These are phyloP conservation scores for Clonostachys sp. DNA, from an alignment of 2,329 filamentous ascomycete species.

Conservation along the genomic window DNA sequence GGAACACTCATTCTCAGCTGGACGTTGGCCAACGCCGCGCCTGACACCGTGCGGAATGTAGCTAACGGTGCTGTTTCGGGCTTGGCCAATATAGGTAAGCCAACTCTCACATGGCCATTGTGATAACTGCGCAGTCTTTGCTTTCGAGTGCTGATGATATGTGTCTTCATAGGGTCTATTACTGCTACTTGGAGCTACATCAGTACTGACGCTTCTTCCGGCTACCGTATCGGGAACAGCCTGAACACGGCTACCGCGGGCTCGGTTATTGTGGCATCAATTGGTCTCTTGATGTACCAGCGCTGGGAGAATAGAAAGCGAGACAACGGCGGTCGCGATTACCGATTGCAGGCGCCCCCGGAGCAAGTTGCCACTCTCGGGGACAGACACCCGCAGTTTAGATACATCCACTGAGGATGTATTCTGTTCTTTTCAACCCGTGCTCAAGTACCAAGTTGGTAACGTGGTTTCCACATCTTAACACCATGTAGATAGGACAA, in stretches of 20 bases:
- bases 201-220: conserved; percentile 15
- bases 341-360: conserved; percentile 9
- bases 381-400: conserved; percentile 14
- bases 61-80: conserved; percentile 16
- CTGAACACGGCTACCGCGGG: conserved; percentile 15
- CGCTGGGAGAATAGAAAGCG: conserved; percentile 17
- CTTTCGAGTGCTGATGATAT: too few relatives aligned
- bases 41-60: conserved; percentile 16
- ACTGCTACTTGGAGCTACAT: conserved; percentile 18
- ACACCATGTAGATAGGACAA: too few relatives aligned
- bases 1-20: conserved; percentile 14
- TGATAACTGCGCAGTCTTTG: neutral
- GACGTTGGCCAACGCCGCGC: conserved; percentile 17
- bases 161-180: conserved; percentile 11
- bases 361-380: conserved; percentile 12
- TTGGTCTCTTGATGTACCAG: conserved; percentile 11
- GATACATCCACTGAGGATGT: conserved; percentile 10
- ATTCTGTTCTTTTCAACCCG: conserved; percentile 10
- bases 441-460: too few relatives aligned
- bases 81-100: conserved; percentile 15
- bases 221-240: conserved; percentile 15
- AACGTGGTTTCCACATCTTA: too few relatives aligned
- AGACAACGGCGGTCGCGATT: conserved; percentile 11
- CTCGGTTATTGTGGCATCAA: conserved; percentile 12
- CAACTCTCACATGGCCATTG: too few relatives aligned